A percentile compares a stretch with the other conserved stretches of the same genome.
phyloP scores from a whole-genome alignment of 768 basidiomycete genomes.

The Lactifluus echinatus region DNA sequence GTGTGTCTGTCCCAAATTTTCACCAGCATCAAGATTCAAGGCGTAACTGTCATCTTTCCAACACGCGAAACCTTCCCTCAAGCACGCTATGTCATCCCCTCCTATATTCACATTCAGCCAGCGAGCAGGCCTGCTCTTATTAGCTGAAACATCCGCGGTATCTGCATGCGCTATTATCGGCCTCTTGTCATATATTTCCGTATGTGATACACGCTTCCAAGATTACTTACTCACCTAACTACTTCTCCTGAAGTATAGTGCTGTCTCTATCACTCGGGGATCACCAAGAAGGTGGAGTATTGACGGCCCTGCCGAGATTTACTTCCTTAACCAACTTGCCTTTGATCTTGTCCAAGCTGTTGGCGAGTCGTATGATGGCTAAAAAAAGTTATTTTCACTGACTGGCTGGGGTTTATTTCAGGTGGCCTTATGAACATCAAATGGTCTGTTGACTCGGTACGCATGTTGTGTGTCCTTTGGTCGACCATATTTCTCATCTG shows the following conservation, averaged over 20 bases:
- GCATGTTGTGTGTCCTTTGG: too few species aligned
- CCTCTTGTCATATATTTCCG: not conserved
- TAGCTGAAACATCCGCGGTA: not conserved
- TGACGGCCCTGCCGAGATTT: slow-evolving; percentile 33
- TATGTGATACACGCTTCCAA: not conserved
- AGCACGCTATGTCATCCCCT: too few species aligned
- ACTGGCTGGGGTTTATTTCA: not conserved
- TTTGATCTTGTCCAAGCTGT: slow-evolving; percentile 24
- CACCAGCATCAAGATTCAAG: too few species aligned
- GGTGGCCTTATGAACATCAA: not conserved
- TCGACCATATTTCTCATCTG: not conserved
- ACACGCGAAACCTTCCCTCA: too few species aligned
- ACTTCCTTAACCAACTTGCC: slow-evolving; percentile 22
- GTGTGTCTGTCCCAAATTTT: too few species aligned
- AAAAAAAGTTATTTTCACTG: not conserved
- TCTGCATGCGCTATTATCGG: not conserved
- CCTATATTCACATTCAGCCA: not conserved
- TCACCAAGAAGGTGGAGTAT: not conserved
- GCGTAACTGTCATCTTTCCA: too few species aligned
- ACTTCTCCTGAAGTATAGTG: not conserved
- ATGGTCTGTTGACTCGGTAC: not conserved
- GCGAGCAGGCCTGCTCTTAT: not conserved
- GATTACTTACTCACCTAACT: not conserved
- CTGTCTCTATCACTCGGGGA: not conserved
- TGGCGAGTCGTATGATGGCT: slow-evolving; percentile 2